Conservation (phyloP, 2,329 filamentous ascomycete genomes). For the Colletotrichum siamense region DNA sequence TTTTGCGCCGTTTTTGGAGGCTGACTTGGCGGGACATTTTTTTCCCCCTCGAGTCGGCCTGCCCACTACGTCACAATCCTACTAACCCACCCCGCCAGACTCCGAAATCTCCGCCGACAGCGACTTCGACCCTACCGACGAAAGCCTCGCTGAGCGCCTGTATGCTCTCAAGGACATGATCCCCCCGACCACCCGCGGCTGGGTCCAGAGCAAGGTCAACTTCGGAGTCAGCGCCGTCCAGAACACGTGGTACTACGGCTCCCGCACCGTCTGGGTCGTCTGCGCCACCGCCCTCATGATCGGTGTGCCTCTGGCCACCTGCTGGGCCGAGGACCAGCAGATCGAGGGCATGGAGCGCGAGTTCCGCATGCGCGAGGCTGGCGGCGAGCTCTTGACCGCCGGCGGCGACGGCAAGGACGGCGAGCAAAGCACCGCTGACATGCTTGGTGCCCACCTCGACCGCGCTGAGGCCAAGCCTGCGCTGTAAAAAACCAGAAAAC, state of each 20-base stretch:
- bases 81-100: constrained; percentile 51
- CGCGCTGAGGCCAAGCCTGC: constrained; percentile 52
- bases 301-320: constrained; percentile 91
- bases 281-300: constrained; percentile 88
- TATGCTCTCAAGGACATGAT: constrained; percentile 78
- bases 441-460: constrained; percentile 56
- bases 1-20: constrained; percentile 1
- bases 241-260: constrained; percentile 68
- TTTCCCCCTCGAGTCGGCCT: neutral
- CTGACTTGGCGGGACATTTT: neutral
- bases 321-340: constrained; percentile 95
- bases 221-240: constrained; percentile 60
- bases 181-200: constrained; percentile 73
- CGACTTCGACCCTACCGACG: constrained; percentile 65
- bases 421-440: constrained; percentile 48
- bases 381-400: constrained; percentile 71
- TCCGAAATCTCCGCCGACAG: constrained; percentile 86
- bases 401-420: constrained; percentile 39
- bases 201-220: constrained; percentile 65
- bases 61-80: constrained; percentile 1
- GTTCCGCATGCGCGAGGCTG: constrained; percentile 93
- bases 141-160: constrained; percentile 71
- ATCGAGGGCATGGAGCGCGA: constrained; percentile 97
- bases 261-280: constrained; percentile 86
- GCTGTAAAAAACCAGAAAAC: constrained; percentile 42